Evolutionary conservation across 176 grass and related monocot species (phyloP), one percentile per base, ranked within the genome.

Genomic region (Guadua angustifolia): DNA sequence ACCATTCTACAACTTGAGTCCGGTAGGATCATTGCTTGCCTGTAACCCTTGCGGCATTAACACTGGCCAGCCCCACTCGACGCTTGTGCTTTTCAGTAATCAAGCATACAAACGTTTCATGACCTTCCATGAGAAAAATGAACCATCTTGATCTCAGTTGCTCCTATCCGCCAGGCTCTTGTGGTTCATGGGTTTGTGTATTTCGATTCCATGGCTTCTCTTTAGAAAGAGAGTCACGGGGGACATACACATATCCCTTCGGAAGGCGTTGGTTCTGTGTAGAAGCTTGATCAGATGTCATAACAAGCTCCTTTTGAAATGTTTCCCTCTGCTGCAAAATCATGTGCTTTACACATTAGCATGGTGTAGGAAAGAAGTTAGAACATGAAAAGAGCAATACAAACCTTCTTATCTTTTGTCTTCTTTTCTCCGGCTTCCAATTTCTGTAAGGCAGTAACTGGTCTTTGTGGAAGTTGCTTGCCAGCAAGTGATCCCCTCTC

Each of bases 251-350:
- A 63, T 92, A 99, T 67, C 97, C 97, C 62, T 94, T 94, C 16
- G 97, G 93, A 79, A 95, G 97, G 56, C 91, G 82, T 80, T 99
- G 97, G 63, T 96, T 99, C 77, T 95, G 93, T 33, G 88, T 93
- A 44, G 84, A 90, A 29, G 97, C 93, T 89, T 99, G 93, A 81
- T 95, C 97, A 62, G 93, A 99, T 66, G 91, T 95, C 93, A 99
- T 95, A 64, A 94, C 81, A 60, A 92, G 73, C 86, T 97, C 94
- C 74, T 94, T 94, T 58, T 91, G 92, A 77, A 97, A 94, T 7
- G 88, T 80, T 79, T 94, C 92, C 29, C 29, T 85, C 81, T 88
- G 88, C 80, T 91, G 79, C 71, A 91, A 88, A 73, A 87, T 26
- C 51, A 85, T 66, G 57, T 76, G 51, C 35, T 71, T 47, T 17